Base-by-base conservation (phyloP, 78 protist genomes). In the Dictyostelium firmibasis region DNA sequence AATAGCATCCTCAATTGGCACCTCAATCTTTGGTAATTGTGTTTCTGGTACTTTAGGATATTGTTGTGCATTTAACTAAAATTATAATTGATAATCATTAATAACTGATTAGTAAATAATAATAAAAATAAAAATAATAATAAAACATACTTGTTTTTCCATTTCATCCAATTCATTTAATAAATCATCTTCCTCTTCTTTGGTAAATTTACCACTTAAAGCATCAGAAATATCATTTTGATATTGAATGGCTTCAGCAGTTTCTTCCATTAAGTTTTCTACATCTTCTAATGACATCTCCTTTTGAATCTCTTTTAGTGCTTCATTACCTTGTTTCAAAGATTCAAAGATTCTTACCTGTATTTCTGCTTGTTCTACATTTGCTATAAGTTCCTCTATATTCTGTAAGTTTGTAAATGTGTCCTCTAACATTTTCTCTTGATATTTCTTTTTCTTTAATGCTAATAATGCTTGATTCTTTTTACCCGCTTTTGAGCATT, bases 181-280 rank as follows among this genome's bases (percentile, higher is more conserved):
- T 2, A 93, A 72, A 4, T 44, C 91, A 57, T 93, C 96, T n/a
- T 93, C 96, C 14, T 93, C 96, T 18, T 93, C 92, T 53, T 43
- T 27, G 5, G 82, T 64, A 85, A 93, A 93, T 93, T 93, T 74
- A 78, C 96, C 96, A 93, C 82, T 85, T 25, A 93, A 70, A 3
- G 96, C 96, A 3, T 87, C 84, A 2, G 70, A 60, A 13, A 87
- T 87, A 79, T 81, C 84, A 72, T 96, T 72, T 81, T 95, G 98
- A 74, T 96, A 96, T n/a, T 38, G 98, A 25, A 92, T 93, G 27
- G 98, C 98, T 20, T 97, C 98, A 16, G 57, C 85, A 0, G 97
- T 96, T 31, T 97, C 98, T 29, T 67, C 97, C 98, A 97, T 97
- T 18, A 97, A 23, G 20, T 75, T 70, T 35, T 97, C 98, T 6